Base-by-base conservation (phyloP, 2,329 filamentous ascomycete genomes). In the Catunica adiposa region DNA sequence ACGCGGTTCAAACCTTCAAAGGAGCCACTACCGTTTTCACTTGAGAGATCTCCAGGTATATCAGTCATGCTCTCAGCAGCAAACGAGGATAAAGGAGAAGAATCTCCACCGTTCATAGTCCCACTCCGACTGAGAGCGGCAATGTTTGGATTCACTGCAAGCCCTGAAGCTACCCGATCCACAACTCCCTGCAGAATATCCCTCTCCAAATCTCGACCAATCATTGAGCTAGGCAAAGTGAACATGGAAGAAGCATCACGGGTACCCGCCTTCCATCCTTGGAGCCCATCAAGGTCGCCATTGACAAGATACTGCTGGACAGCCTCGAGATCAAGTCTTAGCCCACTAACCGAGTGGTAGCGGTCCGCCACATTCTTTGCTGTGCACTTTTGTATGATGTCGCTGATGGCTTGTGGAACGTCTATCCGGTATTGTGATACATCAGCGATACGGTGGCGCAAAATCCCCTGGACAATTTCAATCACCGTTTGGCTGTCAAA, bases 161-260 rank as follows among this genome's bases (percentile, higher is more conserved):
- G 84, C 34, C 76, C 81, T 63, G 74, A 80, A 20, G 85, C 79
- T 51, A 89, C 83, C 50, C 80, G 82, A 60, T 94, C 83, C 52
- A 96, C 86, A 37, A 92, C 77, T 61, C 74, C 77, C 40, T 89
- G 69, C 7, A 96, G 78, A 38, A 78, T 77, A 50, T 82, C 73
- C 44, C 80, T 80, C 65, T 95, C 87, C 59, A 78, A 73, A 29
- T 83, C 74, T 37, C 89, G 79, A 2, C 90, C 90, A 61, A 95
- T 85, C 74, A 94, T 88, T 57, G 76, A 74, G 0, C 80, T 78
- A 0, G 90, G 90, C 20, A 96, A 75, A 61, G 89, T 84, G 68
- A 96, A 96, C 64, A 94, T 92, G 3, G 89, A 94, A 1, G 88
- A 94, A 0, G 95, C 81, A 66, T 97, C 90, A 57, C 82, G 86